Conservation (phyloP, 768 basidiomycete species). For the Artomyces pyxidatus region DNA sequence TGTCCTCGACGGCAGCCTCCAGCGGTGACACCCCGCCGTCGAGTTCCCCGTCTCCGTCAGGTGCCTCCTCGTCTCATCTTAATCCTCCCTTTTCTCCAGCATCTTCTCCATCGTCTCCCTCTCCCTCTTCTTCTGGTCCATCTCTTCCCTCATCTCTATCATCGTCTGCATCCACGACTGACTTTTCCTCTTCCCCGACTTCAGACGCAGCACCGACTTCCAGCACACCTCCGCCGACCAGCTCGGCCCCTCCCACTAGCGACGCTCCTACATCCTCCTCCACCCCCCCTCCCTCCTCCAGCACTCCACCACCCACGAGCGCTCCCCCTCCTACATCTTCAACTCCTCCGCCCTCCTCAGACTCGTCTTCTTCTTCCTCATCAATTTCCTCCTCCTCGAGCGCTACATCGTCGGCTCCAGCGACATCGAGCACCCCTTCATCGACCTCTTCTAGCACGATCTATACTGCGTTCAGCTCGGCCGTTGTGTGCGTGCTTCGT, state of each 20-base stretch:
- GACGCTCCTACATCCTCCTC: background rate
- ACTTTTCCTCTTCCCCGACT: background rate
- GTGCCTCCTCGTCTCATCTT: background rate
- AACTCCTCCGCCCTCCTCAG: background rate
- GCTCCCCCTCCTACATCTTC: background rate
- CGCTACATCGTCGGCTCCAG: background rate
- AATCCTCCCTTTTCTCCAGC: constrained; percentile 2
- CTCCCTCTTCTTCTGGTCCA: constrained; percentile 2
- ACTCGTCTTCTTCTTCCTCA: background rate
- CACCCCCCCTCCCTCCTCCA: background rate
- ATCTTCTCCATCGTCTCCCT: background rate
- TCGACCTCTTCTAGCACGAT: background rate
- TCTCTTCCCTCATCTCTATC: background rate
- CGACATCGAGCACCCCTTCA: background rate
- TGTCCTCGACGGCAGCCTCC: background rate
- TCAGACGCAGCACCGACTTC: background rate
- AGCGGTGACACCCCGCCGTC: background rate
- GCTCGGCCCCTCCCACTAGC: background rate
- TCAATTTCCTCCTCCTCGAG: background rate
- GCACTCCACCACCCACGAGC: background rate
- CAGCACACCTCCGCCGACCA: background rate
- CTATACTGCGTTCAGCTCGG: constrained; percentile 1
- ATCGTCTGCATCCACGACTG: background rate
- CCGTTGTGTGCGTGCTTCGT: background rate
- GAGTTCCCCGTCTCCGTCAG: background rate